Evolutionary conservation across 805 yeast genomes (phyloP).

Genomic region (Teunomyces cretensis): DNA sequence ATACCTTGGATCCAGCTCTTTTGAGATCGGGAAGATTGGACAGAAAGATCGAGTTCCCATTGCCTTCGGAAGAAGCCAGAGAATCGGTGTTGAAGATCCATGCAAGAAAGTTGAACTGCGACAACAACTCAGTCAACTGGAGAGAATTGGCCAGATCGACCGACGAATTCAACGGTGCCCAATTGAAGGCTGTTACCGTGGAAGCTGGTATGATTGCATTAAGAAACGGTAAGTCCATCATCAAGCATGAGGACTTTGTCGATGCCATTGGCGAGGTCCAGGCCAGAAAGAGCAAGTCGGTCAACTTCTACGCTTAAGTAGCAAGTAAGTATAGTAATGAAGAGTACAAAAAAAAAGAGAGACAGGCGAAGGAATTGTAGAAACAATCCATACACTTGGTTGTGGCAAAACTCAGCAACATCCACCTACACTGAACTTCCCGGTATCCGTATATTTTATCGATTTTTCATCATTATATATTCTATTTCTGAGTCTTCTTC

Average conservation of each 20-base stretch:
- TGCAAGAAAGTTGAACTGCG: slow-evolving; percentile 94
- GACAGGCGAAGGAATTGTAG: background rate
- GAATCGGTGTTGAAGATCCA: slow-evolving; percentile 96
- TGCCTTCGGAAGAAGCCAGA: slow-evolving; percentile 96
- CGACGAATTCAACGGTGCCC: slow-evolving; percentile 99
- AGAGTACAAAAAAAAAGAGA: background rate
- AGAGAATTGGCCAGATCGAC: slow-evolving; percentile 97
- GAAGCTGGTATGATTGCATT: slow-evolving; percentile 99
- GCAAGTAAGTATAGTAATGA: background rate
- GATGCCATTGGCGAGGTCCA: slow-evolving; percentile 98
- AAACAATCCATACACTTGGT: too few species aligned
- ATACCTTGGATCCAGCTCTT: slow-evolving; percentile 96
- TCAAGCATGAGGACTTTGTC: slow-evolving; percentile 96
- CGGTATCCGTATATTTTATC: background rate
- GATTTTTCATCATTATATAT: background rate
- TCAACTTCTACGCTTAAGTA: slow-evolving; percentile 85
- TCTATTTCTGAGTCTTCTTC: slow-evolving; percentile 15
- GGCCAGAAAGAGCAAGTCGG: slow-evolving; percentile 93
- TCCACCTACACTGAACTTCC: background rate
- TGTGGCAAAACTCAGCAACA: too few species aligned
- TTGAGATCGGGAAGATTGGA: slow-evolving; percentile 98
- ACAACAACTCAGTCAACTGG: slow-evolving; percentile 87
- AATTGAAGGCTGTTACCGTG: slow-evolving; percentile 96
- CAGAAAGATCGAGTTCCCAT: slow-evolving; percentile 96
- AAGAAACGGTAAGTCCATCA: slow-evolving; percentile 87